Base-by-base conservation (phyloP, 2,329 filamentous ascomycete species). In the Sarocladium oryzae region DNA sequence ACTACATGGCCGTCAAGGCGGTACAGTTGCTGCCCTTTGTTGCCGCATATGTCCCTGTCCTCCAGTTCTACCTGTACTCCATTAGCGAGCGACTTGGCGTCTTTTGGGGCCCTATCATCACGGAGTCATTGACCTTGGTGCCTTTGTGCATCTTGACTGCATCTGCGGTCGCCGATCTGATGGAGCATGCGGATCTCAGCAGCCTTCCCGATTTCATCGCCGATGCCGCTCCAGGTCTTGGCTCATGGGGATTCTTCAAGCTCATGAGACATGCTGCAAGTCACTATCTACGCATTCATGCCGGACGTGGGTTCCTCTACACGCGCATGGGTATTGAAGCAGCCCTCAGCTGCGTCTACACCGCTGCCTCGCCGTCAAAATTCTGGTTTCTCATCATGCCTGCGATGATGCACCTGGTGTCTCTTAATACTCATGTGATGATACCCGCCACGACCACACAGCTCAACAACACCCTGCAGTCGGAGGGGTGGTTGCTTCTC, bases 241-340 rank as follows among this genome's bases (percentile, higher is more conserved):
- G 75, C 15, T 84, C 84, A 2, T 92, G 85, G 66, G 71, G 77
- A 5, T 69, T 86, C 49, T 87, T 87, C 61, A 83, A 73, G 57
- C 59, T 69, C n/a, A 63, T 68, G 18, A 75, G 81, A 64, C 61
- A 59, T 10, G 51, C 69, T 4, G 70, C 72, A 2, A 63, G 62
- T 3, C 60, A 61, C 16, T 61, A 72, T 21, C 59, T 82, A 10
- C 63, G 75, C 24, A 63, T 64, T 30, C 69, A 78, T 35, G 75
- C 89, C 45, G 86, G 87, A 26, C 73, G 72, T 40, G 77, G 78
- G 2, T 67, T 87, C 54, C 61, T 86, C 49, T 78, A 88, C 56
- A 88, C 86, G 1, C 79, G 89, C 11, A 69, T 90, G 35, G 86
- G 85, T 1, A 67, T 95, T 52, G 84, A 95, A 61, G 66, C 90